These are phyloP conservation scores for Hypoxylon sp. DNA, from an alignment of 2,329 filamentous ascomycete species.

Conservation along the genomic window DNA sequence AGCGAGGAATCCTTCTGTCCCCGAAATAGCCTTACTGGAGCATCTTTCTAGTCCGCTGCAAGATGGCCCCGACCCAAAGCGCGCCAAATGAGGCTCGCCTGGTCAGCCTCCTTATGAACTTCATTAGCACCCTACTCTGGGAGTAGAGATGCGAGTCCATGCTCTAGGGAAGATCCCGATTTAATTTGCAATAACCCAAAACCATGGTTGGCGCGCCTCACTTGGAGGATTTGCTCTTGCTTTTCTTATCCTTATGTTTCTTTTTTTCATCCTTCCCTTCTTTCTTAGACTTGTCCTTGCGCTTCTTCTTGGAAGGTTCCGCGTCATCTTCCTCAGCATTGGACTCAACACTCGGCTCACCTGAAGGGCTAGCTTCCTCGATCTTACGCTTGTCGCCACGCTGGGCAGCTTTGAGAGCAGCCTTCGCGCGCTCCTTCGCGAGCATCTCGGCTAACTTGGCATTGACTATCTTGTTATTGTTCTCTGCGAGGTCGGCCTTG, in stretches of 20 bases:
- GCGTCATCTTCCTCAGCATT: conserved; percentile 35
- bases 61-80: too few relatives aligned
- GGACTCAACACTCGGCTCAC: conserved; percentile 36
- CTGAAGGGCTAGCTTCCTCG: conserved; percentile 33
- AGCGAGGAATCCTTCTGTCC: too few relatives aligned
- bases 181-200: too few relatives aligned
- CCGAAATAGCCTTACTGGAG: too few relatives aligned
- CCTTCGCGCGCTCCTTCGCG: conserved; percentile 63
- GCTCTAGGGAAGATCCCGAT: not conserved
- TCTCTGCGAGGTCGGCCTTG: conserved; percentile 73
- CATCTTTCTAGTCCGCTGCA: too few relatives aligned
- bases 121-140: not conserved
- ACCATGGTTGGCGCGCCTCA: too few relatives aligned
- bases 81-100: too few relatives aligned
- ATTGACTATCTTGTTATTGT: conserved; percentile 63
- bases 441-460: conserved; percentile 64
- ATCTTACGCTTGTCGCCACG: conserved; percentile 44
- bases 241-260: conserved; percentile 50
- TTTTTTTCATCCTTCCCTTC: conserved; percentile 46
- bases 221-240: conserved; percentile 40
- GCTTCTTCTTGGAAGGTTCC: conserved; percentile 55
- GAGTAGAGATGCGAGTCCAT: not conserved
- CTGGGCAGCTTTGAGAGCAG: conserved; percentile 57
- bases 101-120: not conserved
- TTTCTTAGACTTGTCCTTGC: too few relatives aligned